Conservation (phyloP, 805 yeast species). For the Wickerhamomyces ciferrii region DNA sequence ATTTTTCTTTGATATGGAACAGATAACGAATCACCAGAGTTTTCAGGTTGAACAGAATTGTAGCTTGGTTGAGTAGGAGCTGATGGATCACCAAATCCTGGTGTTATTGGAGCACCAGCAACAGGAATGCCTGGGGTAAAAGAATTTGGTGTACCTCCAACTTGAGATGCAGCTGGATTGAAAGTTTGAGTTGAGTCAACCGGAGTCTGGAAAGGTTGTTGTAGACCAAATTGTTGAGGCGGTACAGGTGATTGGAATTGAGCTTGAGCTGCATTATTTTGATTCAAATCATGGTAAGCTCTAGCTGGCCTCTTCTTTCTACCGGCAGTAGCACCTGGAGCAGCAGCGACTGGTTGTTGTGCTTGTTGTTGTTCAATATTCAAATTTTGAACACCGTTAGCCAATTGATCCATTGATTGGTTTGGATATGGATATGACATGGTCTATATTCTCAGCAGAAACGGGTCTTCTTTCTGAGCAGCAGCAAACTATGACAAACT, state of each 20-base stretch:
- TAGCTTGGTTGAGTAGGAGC: background rate
- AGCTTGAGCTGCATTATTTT: background rate
- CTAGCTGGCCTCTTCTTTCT: slow-evolving; percentile 18
- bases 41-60: background rate
- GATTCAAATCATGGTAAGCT: slow-evolving; percentile 15
- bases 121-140: background rate
- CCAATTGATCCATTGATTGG: background rate
- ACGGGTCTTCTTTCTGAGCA: background rate
- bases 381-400: slow-evolving; percentile 3
- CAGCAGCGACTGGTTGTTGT: slow-evolving; percentile 1
- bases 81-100: background rate
- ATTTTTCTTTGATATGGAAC: slow-evolving; percentile 13
- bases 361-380: slow-evolving; percentile 1
- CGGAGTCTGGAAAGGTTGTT: background rate
- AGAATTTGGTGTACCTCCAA: background rate
- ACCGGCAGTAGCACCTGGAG: slow-evolving; percentile 7
- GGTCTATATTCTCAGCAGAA: background rate
- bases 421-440: background rate
- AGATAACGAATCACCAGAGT: slow-evolving; percentile 9
- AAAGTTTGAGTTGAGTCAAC: background rate
- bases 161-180: background rate
- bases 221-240: slow-evolving; percentile 1
- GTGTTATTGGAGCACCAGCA: too few species aligned
- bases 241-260: slow-evolving; percentile 3
- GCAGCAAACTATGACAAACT: background rate